Conservation (phyloP, 2,329 filamentous ascomycete species). For the Sclerotinia subarctica region DNA sequence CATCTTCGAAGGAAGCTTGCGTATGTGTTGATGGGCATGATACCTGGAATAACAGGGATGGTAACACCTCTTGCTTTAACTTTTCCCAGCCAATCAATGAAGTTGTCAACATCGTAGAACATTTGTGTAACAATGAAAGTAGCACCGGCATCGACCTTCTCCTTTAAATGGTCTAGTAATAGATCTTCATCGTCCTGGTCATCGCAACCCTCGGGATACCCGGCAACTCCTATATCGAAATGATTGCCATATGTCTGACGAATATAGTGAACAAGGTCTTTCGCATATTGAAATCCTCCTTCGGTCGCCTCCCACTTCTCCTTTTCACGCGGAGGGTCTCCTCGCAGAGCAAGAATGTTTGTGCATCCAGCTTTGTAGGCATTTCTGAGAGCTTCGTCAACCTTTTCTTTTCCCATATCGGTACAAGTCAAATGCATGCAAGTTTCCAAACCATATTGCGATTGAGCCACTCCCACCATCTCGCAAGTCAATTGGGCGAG, state of each 20-base stretch:
- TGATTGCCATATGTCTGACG: conserved; percentile 76
- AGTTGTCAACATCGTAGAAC: conserved; percentile 98
- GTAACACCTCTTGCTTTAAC: conserved; percentile 81
- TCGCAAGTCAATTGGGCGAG: conserved; percentile 91
- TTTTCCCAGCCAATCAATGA: conserved; percentile 84
- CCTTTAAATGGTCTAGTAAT: conserved; percentile 88
- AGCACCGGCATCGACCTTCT: conserved; percentile 92
- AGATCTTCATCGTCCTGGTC: conserved; percentile 84
- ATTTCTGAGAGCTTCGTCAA: conserved; percentile 81
- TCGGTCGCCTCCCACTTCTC: conserved; percentile 90
- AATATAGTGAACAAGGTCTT: conserved; percentile 79
- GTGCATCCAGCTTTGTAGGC: conserved; percentile 96
- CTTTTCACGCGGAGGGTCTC: conserved; percentile 89
- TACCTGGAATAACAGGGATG: conserved; percentile 79
- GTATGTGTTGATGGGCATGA: conserved; percentile 94
- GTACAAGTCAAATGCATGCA: conserved; percentile 99
- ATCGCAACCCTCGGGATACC: conserved; percentile 93
- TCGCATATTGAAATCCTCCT: conserved; percentile 85
- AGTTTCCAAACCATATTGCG: conserved; percentile 92
- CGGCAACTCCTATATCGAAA: conserved; percentile 96
- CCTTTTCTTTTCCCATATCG: conserved; percentile 90
- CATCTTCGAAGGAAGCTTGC: conserved; percentile 87
- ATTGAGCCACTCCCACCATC: conserved; percentile 95
- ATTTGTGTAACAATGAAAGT: conserved; percentile 97
- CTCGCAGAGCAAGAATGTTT: conserved; percentile 90